phyloP scores from a whole-genome alignment of 2,329 filamentous ascomycete genomes.

The Zymoseptoria passerinii region DNA sequence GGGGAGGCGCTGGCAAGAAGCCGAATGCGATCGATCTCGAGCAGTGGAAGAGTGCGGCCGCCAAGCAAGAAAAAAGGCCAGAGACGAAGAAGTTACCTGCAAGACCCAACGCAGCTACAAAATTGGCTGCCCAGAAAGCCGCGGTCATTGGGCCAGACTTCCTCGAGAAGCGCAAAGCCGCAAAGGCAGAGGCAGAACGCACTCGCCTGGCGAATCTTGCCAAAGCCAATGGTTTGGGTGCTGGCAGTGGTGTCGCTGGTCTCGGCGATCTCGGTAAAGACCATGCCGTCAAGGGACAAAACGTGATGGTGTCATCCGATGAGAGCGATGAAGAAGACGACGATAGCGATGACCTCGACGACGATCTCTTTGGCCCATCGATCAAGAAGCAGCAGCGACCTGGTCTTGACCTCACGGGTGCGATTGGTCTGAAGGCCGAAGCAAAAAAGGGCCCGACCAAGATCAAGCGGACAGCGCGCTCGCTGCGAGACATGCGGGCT shows the following conservation, averaged over 20 bases:
- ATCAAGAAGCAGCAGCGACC: slow-evolving; percentile 31
- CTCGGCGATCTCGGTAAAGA: slow-evolving; percentile 71
- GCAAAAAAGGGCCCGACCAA: slow-evolving; percentile 66
- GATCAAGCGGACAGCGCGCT: slow-evolving; percentile 71
- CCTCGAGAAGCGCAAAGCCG: slow-evolving; percentile 64
- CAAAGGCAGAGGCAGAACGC: slow-evolving; percentile 64
- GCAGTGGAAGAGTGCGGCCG: slow-evolving; percentile 13
- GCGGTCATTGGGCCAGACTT: slow-evolving; percentile 48
- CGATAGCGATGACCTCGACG: slow-evolving; percentile 31
- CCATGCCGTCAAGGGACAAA: slow-evolving; percentile 62
- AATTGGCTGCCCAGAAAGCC: slow-evolving; percentile 30
- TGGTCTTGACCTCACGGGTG: slow-evolving; percentile 24
- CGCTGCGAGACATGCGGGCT: slow-evolving; percentile 87
- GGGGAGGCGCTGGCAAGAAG: slow-evolving; percentile 29
- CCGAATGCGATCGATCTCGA: slow-evolving; percentile 26
- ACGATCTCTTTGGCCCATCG: slow-evolving; percentile 53
- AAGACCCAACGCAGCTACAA: slow-evolving; percentile 17
- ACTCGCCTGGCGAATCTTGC: slow-evolving; percentile 43
- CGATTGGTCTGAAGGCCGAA: slow-evolving; percentile 30
- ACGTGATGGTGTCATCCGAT: slow-evolving; percentile 83
- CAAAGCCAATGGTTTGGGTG: slow-evolving; percentile 49
- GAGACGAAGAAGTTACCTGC: slow-evolving; percentile 26
- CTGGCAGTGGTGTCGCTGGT: slow-evolving; percentile 68
- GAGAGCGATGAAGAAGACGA: slow-evolving; percentile 44
- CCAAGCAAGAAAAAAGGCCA: slow-evolving; percentile 8